Conservation (phyloP, 306 rosid species). For the Quercus cerris region DNA sequence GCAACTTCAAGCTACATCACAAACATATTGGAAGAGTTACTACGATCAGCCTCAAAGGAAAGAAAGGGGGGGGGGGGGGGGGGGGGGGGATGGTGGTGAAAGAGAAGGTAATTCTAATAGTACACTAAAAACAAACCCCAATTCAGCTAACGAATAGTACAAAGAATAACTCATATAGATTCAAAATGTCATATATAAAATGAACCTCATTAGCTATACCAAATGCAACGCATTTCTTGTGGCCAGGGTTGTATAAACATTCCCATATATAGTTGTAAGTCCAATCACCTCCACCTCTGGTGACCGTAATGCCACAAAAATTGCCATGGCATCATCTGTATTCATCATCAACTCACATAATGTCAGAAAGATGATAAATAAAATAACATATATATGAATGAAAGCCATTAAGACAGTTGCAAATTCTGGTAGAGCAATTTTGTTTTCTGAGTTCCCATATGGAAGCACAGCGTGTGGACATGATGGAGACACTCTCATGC, state of each 20-base stretch:
- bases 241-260: slow-evolving; percentile 83
- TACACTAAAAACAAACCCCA: not conserved
- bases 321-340: slow-evolving; percentile 93
- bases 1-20: slow-evolving; percentile 78
- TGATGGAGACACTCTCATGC: too few relatives aligned
- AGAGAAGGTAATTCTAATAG: not conserved
- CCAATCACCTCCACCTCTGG: slow-evolving; percentile 83
- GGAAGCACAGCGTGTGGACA: too few relatives aligned
- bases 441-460: too few relatives aligned
- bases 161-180: not conserved
- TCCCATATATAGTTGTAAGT: slow-evolving; percentile 86
- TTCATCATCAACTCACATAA: not conserved
- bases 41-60: not conserved
- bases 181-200: not conserved
- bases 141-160: not conserved
- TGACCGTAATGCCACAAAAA: slow-evolving; percentile 74
- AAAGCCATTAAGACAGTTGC: not conserved
- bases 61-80: not conserved
- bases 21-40: not conserved
- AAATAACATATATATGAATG: not conserved
- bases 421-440: not conserved
- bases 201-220: slow-evolving; percentile 37
- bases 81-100: not conserved
- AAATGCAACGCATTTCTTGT: slow-evolving; percentile 93
- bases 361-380: not conserved